Base-by-base conservation (phyloP, 176 grass and related monocot species). In the Stipa capillata region DNA sequence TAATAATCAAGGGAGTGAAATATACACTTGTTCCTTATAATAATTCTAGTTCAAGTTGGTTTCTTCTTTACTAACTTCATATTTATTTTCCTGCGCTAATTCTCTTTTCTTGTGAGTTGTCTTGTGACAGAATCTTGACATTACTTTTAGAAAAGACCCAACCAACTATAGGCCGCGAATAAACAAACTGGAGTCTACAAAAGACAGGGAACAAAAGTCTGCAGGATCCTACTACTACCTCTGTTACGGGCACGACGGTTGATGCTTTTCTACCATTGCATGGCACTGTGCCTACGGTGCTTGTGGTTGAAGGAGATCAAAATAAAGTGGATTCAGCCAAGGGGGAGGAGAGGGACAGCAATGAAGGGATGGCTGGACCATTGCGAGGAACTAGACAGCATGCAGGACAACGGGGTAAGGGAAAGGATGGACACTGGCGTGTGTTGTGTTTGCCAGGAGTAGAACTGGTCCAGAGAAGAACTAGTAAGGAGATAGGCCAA, bases 91-190 rank as follows among this genome's bases (percentile, higher is more conserved):
- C 1, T 27, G 24, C 0, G 2, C 44, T 70, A 77, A 3, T 60
- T 39, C 21, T 24, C 72, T 76, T 89, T 18, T 21, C 34, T 42
- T 65, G 8, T 32, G 5, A 8, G 32, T 53, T 45, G n/a, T 15
- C 70, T 81, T 42, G 21, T 57, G 4, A 11, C 83, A 89, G 90
- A 90, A 91, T 82, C 90, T 97, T 74, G 90, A 93, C 79, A 97
- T 97, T 59, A 97, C 93, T 7, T 97, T 97, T 37, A 90, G 93
- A 69, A 81, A 90, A 84, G 93, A 97, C 80, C 93, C 93, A 0
- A 97, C 83, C 42, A 93, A 97, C 69, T 91, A 97, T 72, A 89
- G 88, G 73, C 90, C 94, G 4, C 77, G 94, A 7, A 97, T 97
- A 82, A 97, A 97, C 73, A 97, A 97, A 63, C 77, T 97, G 39